A percentile compares a stretch with the other conserved stretches of the same genome.
Evolutionary conservation across 441 rosid species (phyloP).

Genomic region (Macaranga tanarius): DNA sequence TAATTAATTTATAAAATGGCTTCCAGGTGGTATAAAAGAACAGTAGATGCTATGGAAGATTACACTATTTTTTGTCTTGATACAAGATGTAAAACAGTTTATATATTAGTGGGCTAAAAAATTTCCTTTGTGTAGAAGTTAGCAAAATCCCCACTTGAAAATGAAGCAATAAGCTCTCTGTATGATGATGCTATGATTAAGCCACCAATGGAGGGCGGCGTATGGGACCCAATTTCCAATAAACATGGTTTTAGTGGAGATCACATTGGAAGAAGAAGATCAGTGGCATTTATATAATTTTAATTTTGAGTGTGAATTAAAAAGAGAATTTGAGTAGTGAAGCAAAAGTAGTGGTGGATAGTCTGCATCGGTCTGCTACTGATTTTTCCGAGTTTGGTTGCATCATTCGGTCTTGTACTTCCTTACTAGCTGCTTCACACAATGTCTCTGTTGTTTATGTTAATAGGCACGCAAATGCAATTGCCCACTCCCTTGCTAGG

Average conservation of each 20-base stretch:
- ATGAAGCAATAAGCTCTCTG: neutral
- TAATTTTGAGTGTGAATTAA: no score
- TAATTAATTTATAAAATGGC: no score
- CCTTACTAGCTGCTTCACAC: no score
- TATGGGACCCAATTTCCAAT: neutral
- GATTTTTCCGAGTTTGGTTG: no score
- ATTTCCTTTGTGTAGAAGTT: constrained; percentile 11
- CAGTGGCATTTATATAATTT: neutral
- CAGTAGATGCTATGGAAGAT: neutral
- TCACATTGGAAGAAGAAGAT: neutral
- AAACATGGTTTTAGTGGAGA: neutral
- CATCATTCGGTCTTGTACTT: no score
- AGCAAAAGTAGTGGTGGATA: no score
- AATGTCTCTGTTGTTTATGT: no score
- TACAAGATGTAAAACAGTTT: neutral
- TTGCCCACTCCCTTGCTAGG: no score
- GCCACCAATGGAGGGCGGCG: neutral
- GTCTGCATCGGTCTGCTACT: no score
- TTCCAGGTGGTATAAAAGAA: no score
- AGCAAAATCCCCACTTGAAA: constrained; percentile 2
- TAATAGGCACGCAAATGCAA: no score
- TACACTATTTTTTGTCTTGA: neutral
- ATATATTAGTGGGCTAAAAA: neutral
- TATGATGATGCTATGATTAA: neutral
- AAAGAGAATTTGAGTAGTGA: no score